Base-by-base conservation (phyloP, 2,329 filamentous ascomycete species). In the Ascochyta viciae-villosae region DNA sequence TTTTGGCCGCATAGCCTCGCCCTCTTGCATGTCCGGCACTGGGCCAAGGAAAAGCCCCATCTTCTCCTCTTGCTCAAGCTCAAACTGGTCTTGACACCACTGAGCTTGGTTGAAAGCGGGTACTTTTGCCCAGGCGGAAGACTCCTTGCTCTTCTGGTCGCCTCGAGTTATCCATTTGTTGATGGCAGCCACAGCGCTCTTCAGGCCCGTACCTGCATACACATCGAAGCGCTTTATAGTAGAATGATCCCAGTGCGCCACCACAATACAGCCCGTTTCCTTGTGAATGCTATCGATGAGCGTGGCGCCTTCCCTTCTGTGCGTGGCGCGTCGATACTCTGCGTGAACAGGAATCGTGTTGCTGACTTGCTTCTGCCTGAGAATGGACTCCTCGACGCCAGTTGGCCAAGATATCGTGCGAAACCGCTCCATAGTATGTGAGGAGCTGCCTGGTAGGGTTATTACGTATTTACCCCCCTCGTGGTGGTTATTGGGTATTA, bases 91-190 rank as follows among this genome's bases (percentile, higher is more conserved):
- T 15, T 68, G 61, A 27, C 62, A 65, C 72, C 72, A 74, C 5
- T 65, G 50, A 22, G 63, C 50, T 1, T 38, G 8, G 23, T 68
- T 54, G 49, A 65, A 73, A 1, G 71, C 69, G 7, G 55, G 48
- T 19, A 46, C 59, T 54, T 69, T 74, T 1, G 67, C 64, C 73
- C 73, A 75, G 5, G 61, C 60, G 24, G 66, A 50, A 1, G 72
- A 63, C 1, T 60, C 47, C 49, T 43, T 13, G 63, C 65, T 47
- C 67, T 73, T 22, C 16, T 51, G 42, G 22, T 50, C 49, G 5
- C 65, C 56, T 13, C 55, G 61, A 2, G 57, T 54, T 6, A 75
- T 71, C 71, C 71, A 75, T 12, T 68, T 47, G 45, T 74, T 70
- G 41, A 74, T 46, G 7, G 53, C 39, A 39, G 34, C 29, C 7